Conservation (phyloP, 1,284 basidiomycete genomes). For the Apiotrichum montevideense region DNA sequence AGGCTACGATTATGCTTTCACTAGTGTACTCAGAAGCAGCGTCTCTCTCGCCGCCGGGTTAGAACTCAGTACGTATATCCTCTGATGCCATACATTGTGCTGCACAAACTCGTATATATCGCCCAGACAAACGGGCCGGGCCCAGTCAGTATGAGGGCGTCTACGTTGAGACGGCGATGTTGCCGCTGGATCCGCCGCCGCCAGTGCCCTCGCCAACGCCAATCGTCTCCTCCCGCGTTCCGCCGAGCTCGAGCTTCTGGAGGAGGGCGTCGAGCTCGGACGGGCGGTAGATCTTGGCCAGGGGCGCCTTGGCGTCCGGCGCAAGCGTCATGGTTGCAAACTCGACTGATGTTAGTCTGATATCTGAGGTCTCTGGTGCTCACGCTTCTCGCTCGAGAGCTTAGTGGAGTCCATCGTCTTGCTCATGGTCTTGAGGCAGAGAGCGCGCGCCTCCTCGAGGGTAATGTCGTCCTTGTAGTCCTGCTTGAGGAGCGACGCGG, state of each 20-base stretch:
- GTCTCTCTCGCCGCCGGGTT: too few relatives aligned
- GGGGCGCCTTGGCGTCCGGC: conserved; percentile 66
- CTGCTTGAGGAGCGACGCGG: conserved; percentile 73
- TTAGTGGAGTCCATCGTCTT: conserved; percentile 99
- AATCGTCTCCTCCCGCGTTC: conserved; percentile 62
- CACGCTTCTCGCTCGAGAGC: conserved; percentile 87
- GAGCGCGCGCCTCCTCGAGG: conserved; percentile 81
- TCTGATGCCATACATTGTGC: too few relatives aligned
- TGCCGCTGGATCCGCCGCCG: conserved; percentile 41
- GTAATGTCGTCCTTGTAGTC: conserved; percentile 95
- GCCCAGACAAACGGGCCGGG: too few relatives aligned
- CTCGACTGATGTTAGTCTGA: conserved; percentile 62
- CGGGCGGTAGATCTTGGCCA: conserved; percentile 88
- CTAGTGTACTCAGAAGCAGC: too few relatives aligned
- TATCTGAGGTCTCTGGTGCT: conserved; percentile 38
- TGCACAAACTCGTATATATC: too few relatives aligned
- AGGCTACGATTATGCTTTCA: too few relatives aligned
- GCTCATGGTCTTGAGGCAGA: conserved; percentile 92
- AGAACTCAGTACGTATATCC: too few relatives aligned
- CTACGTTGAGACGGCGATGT: conserved; percentile 43
- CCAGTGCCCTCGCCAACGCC: conserved; percentile 44
- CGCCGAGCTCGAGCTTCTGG: conserved; percentile 73
- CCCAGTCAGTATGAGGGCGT: neutral
- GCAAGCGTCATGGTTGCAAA: conserved; percentile 89
- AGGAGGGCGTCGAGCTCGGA: conserved; percentile 84